A percentile compares a stretch with the other conserved stretches of the same genome.
phyloP scores from a whole-genome alignment of 257 asterid species.

The Primulina eburnea region DNA sequence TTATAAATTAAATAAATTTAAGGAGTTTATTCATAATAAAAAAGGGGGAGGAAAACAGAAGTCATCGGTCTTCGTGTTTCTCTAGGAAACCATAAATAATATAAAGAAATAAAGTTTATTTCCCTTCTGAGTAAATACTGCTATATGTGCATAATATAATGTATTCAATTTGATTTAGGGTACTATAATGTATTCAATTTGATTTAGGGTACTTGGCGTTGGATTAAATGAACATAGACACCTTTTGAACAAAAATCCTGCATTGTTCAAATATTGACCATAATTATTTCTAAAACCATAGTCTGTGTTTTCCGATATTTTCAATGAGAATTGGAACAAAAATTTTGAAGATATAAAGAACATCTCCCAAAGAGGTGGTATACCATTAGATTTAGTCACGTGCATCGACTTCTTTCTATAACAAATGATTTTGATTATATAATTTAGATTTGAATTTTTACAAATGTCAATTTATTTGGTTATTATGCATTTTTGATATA shows the following conservation, averaged over 20 bases:
- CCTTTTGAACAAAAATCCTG: neutral
- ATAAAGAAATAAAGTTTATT: too few relatives aligned
- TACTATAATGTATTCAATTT: neutral
- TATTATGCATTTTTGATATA: too few relatives aligned
- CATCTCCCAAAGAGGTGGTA: neutral
- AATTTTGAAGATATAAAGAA: neutral
- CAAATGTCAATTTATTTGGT: neutral
- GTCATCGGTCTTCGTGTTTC: too few relatives aligned
- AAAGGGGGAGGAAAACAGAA: too few relatives aligned
- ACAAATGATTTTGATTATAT: neutral
- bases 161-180: neutral
- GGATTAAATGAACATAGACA: neutral
- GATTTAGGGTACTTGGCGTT: neutral
- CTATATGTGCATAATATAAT: too few relatives aligned
- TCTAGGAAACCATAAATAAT: neutral
- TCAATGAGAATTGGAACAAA: too few relatives aligned
- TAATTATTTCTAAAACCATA: neutral
- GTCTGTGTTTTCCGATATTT: neutral
- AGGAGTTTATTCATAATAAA: too few relatives aligned
- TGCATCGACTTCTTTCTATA: too few relatives aligned
- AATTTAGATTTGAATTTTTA: neutral
- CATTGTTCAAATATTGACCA: neutral
- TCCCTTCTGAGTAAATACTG: neutral
- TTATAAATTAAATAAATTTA: too few relatives aligned
- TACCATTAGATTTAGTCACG: neutral